Evolutionary conservation across 179 eudicot species (phyloP), one percentile per base, ranked within the genome.

Genomic region (Heliamphora pulchella): DNA sequence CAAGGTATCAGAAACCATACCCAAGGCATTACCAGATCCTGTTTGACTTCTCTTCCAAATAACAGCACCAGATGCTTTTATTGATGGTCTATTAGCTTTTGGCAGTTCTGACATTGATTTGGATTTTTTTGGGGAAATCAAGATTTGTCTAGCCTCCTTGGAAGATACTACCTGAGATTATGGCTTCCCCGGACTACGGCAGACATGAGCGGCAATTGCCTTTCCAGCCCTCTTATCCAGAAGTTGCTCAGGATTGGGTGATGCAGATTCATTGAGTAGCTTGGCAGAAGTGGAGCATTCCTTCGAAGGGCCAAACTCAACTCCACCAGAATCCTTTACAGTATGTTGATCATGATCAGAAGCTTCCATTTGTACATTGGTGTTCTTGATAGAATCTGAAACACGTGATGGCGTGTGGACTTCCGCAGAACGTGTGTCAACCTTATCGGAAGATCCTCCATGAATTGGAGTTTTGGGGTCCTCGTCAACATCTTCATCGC

Each of bases 401-500:
- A 76, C 76, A 31, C 64, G 48, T 20, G 79, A 75, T 82, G 86
- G n/a, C n/a, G n/a, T 81, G 71, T 78, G 77, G n/a, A n/a, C n/a
- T n/a, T n/a, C n/a, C n/a, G n/a, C n/a, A n/a, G n/a, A n/a, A n/a
- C n/a, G n/a, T n/a, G n/a, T n/a, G n/a, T n/a, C n/a, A 75, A 67
- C 80, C 83, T 86, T 89, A 57, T 75, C 58, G 1, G 84, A 78
- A 80, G 87, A 78, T 61, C 89, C 83, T 76, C 90, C 94, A 86
- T 93, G 98, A 69, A 94, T 85, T 17, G 98, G 98, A 77, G 98
- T 94, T 82, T 89, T 94, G 44, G 89, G 93, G 66, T 84, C 84
- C 72, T 92, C 97, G 4, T 88, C 96, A 74, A 88, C 90, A 31
- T 91, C 91, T 46, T 89, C 96, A 69, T 86, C 97, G 81, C 79